A percentile compares a stretch with the other conserved stretches of the same genome.
Evolutionary conservation across 371 early-diverging fungal species (phyloP).

Genomic region (Fennellomyces sp.): DNA sequence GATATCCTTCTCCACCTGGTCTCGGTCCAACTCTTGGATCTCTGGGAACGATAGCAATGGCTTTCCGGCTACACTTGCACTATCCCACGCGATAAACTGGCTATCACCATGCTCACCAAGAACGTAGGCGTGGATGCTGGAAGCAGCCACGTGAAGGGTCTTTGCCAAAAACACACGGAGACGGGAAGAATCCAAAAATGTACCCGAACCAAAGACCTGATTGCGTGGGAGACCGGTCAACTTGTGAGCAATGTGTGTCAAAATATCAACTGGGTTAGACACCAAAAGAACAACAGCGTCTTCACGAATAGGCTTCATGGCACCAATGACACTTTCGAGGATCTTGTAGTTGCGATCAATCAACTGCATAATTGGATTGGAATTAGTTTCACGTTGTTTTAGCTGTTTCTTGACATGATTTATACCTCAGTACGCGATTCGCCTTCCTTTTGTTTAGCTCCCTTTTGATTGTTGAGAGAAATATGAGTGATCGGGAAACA

Average conservation of each 20-base stretch:
- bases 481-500: too few relatives aligned
- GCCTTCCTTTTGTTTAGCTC: slow-evolving; percentile 81
- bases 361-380: too few relatives aligned
- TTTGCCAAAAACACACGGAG: slow-evolving; percentile 68
- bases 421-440: slow-evolving; percentile 70
- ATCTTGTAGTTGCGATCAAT: slow-evolving; percentile 83
- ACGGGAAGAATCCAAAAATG: slow-evolving; percentile 80
- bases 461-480: too few relatives aligned
- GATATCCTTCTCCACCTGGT: slow-evolving; percentile 54
- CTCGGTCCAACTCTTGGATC: slow-evolving; percentile 55
- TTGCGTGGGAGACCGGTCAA: slow-evolving; percentile 74
- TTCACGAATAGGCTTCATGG: slow-evolving; percentile 75
- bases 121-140: slow-evolving; percentile 79
- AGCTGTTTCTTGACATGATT: neutral
- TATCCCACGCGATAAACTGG: slow-evolving; percentile 83
- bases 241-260: slow-evolving; percentile 83
- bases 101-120: slow-evolving; percentile 90
- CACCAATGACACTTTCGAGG: slow-evolving; percentile 66
- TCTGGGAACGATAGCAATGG: slow-evolving; percentile 69
- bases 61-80: slow-evolving; percentile 75
- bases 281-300: slow-evolving; percentile 75
- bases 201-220: slow-evolving; percentile 89
- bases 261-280: slow-evolving; percentile 83
- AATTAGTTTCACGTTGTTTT: neutral
- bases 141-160: slow-evolving; percentile 61